Conservation (phyloP, 805 yeast species). For the Teunomyces aglyptinius region DNA sequence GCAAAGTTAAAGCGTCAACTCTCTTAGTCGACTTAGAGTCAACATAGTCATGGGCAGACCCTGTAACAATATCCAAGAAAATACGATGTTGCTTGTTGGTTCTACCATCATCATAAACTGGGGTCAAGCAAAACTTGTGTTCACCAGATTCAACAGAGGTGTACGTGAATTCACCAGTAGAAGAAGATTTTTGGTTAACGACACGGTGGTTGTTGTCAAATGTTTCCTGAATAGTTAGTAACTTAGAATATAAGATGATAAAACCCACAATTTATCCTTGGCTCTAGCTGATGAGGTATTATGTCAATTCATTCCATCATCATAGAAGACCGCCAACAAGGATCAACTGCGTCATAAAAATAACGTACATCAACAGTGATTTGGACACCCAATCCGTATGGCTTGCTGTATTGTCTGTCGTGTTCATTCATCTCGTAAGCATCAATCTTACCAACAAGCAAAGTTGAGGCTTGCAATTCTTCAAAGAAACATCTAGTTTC, state of each 20-base stretch:
- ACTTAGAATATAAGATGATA: not conserved
- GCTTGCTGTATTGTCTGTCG: conserved; percentile 48
- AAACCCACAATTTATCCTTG: not conserved
- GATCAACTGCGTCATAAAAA: not conserved
- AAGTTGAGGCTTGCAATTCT: conserved; percentile 72
- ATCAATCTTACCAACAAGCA: conserved; percentile 74
- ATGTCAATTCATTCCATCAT: not conserved
- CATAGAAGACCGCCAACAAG: not conserved
- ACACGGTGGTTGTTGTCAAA: conserved; percentile 84
- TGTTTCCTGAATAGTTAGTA: conserved; percentile 37
- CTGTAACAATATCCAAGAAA: conserved; percentile 68
- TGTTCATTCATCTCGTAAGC: conserved; percentile 58
- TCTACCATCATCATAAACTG: conserved; percentile 67
- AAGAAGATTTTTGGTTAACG: conserved; percentile 58
- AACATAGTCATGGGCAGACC: conserved; percentile 57
- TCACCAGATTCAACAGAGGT: conserved; percentile 83
- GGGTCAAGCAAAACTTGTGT: conserved; percentile 73
- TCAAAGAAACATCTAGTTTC: conserved; percentile 81
- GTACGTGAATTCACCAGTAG: conserved; percentile 71
- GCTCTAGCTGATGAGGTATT: not conserved
- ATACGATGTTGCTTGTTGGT: conserved; percentile 62
- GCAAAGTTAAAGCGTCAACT: conserved; percentile 50
- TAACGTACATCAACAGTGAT: conserved; percentile 62
- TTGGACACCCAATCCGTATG: conserved; percentile 56
- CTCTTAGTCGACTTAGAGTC: conserved; percentile 62